Evolutionary conservation across 257 asterid species (phyloP).

Genomic region (Oldenlandia corymbosa): DNA sequence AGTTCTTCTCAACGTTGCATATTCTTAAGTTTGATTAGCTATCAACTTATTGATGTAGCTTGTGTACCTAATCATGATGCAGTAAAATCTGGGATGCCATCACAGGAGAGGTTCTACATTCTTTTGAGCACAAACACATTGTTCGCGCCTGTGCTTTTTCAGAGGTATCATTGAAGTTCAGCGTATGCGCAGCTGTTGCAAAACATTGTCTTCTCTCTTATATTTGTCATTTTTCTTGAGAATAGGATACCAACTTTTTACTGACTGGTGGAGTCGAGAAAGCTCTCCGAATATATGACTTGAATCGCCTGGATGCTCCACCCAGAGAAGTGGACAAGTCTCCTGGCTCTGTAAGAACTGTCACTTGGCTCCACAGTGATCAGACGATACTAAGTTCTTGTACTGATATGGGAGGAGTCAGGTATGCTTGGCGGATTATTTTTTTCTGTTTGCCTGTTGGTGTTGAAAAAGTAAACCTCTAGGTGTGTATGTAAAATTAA

Average conservation of each 20-base stretch:
- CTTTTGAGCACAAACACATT: slow-evolving; percentile 35
- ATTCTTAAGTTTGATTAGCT: not conserved
- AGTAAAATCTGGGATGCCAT: slow-evolving; percentile 40
- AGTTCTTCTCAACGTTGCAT: not conserved
- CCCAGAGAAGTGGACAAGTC: slow-evolving; percentile 35
- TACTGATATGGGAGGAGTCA: slow-evolving; percentile 36
- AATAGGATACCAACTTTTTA: slow-evolving; percentile 28
- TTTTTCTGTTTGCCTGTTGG: not conserved
- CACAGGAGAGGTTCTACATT: slow-evolving; percentile 29
- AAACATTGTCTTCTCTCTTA: not conserved
- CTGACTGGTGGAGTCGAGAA: slow-evolving; percentile 42
- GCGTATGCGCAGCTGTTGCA: not conserved
- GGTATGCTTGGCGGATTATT: slow-evolving; percentile 16
- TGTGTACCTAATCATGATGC: slow-evolving; percentile 11
- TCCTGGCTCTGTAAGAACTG: slow-evolving; percentile 34
- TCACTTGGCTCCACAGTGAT: slow-evolving; percentile 37
- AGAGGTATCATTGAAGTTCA: slow-evolving; percentile 20
- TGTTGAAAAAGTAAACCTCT: not conserved
- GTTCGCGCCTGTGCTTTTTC: slow-evolving; percentile 38
- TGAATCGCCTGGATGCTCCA: slow-evolving; percentile 31
- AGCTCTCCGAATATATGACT: slow-evolving; percentile 30
- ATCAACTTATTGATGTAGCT: not conserved
- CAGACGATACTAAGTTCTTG: slow-evolving; percentile 40
- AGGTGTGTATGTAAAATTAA: not conserved
- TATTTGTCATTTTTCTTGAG: not conserved